These are phyloP conservation scores for Penicillium crystallinum DNA, from an alignment of 495 filamentous ascomycete genomes.

Conservation along the genomic window DNA sequence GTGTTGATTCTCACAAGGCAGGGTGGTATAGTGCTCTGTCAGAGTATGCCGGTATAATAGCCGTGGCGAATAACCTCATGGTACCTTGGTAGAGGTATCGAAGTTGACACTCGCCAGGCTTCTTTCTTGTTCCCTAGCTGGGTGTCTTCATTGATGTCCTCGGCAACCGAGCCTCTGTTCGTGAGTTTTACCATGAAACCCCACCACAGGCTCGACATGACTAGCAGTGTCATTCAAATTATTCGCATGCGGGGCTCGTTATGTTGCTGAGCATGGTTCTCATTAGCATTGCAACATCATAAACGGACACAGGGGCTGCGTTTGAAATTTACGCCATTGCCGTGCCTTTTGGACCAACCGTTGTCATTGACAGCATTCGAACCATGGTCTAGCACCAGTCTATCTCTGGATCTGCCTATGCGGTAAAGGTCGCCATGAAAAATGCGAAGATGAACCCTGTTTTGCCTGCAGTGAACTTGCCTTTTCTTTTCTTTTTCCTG, in stretches of 20 bases:
- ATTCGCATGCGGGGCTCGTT: constrained; percentile 30
- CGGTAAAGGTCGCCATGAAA: constrained; percentile 44
- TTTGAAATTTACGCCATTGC: constrained; percentile 44
- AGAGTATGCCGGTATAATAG: constrained; percentile 35
- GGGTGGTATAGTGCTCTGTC: constrained; percentile 43
- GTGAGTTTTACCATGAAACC: constrained; percentile 20
- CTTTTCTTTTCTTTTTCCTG: too few relatives aligned
- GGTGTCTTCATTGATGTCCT: constrained; percentile 43
- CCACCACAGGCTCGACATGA: neutral
- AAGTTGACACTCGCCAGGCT: constrained; percentile 14
- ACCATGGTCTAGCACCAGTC: constrained; percentile 42
- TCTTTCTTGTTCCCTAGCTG: constrained; percentile 38
- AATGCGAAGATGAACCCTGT: constrained; percentile 23
- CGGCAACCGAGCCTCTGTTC: constrained; percentile 36
- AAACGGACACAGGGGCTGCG: constrained; percentile 33
- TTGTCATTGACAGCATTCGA: constrained; percentile 42
- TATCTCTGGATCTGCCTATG: constrained; percentile 41
- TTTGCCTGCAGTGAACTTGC: neutral
- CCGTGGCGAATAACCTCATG: too few relatives aligned
- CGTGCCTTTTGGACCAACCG: constrained; percentile 34
- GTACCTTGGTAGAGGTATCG: neutral
- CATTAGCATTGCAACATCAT: constrained; percentile 31
- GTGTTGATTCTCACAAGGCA: constrained; percentile 34
- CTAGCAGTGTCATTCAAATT: constrained; percentile 14
- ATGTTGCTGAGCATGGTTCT: constrained; percentile 40